Evolutionary conservation across 1,284 basidiomycete species (phyloP), one percentile per base, ranked within the genome.

Genomic region (Irpex lacteus): DNA sequence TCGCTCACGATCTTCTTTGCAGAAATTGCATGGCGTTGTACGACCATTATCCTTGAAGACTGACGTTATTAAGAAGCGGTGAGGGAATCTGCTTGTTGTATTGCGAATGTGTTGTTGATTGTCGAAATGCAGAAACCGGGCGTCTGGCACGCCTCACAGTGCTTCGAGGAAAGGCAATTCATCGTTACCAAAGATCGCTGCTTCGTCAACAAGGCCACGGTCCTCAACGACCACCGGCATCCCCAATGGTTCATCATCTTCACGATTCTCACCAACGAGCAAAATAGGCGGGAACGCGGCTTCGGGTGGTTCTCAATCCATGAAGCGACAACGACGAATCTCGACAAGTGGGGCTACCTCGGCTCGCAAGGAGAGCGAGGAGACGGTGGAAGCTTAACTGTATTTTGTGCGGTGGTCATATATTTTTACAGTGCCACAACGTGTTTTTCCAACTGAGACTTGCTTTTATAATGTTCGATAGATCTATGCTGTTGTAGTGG

Each of bases 31-130:
- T 72, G 96, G 96, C 53, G 95, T 98, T 49, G 94, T 96, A 15
- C 86, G 96, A 62, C 96, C 96, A 5, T 79, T 98, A 67, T 96
- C 95, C 58, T 84, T 98, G 67, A 98, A 98, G 84, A 98, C 96
- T 26, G 96, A 98, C 75, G 92, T 98, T 54, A 98, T 98, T 78
- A 98, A 98, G 88, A 98, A 98, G 82, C 85, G 96, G 94, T 95
- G 71, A 60, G 85, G 55, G 63, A 53, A 52, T 64, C 64, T n/a
- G 37, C 38, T 9, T 50, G n/a, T 38, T 54, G 55, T 63, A 59
- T 26, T 62, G 47, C 49, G 38, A n/a, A 19, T 13, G 8, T 54
- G 38, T 18, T 36, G 37, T 37, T 62, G 54, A 26, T 15, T 65
- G 65, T 68, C 62, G 65, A 70, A 66, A 63, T 37, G 53, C 68